Percentiles rank a stretch among this genome's conserved stretches.
Conservation (phyloP, 495 filamentous ascomycete species). For the Mytilinidion resinicola region DNA sequence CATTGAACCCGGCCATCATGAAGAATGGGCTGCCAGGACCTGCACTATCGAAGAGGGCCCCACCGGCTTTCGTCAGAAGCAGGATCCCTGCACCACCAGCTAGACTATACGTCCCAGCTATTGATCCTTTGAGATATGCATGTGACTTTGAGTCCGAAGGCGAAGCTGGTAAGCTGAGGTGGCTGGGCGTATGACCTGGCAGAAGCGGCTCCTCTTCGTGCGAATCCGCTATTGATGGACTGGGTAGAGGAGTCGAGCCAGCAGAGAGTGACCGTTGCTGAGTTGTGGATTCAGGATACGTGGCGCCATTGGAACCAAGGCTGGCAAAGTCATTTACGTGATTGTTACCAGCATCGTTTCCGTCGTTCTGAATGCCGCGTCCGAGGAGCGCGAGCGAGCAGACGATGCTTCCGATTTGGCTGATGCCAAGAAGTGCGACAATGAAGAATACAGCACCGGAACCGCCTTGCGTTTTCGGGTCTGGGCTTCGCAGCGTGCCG, state of each 20-base stretch:
- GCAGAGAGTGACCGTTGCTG: constrained; percentile 8
- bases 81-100: constrained; percentile 89
- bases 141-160: constrained; percentile 16
- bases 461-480: constrained; percentile 56
- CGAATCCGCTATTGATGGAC: constrained; percentile 11
- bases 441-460: constrained; percentile 64
- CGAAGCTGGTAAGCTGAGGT: background rate
- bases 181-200: background rate
- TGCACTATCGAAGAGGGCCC: constrained; percentile 67
- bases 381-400: constrained; percentile 82
- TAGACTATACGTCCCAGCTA: constrained; percentile 88
- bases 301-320: background rate
- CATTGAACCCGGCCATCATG: constrained; percentile 87
- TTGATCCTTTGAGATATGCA: constrained; percentile 73
- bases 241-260: constrained; percentile 15
- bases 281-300: background rate
- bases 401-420: constrained; percentile 92
- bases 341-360: constrained; percentile 39
- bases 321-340: background rate
- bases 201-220: constrained; percentile 23
- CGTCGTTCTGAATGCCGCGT: constrained; percentile 57
- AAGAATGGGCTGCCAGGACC: constrained; percentile 76
- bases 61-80: constrained; percentile 87
- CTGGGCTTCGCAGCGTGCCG: constrained; percentile 61
- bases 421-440: constrained; percentile 73